Conservation (phyloP, 306 rosid species). For the Potentilla sterilis region DNA sequence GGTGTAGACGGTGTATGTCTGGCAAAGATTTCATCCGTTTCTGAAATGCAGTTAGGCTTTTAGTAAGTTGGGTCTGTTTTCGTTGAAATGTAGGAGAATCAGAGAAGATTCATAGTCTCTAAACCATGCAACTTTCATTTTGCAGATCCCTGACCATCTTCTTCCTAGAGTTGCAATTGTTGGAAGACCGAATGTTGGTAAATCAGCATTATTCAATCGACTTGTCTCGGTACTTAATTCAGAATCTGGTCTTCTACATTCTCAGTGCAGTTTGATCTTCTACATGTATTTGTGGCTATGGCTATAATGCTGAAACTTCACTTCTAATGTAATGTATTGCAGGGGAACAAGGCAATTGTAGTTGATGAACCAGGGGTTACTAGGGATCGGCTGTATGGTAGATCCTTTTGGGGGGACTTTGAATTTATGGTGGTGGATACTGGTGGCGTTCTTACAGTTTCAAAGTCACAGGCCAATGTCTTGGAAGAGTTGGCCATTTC, state of each 20-base stretch:
- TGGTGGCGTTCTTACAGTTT: slow-evolving; percentile 84
- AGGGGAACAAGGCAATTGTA: slow-evolving; percentile 94
- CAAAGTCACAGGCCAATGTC: slow-evolving; percentile 73
- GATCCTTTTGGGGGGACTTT: slow-evolving; percentile 82
- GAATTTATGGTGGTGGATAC: slow-evolving; percentile 97
- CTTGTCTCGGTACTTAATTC: slow-evolving; percentile 75
- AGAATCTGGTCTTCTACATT: slow-evolving; percentile 24
- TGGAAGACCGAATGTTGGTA: slow-evolving; percentile 98
- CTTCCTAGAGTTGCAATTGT: slow-evolving; percentile 84
- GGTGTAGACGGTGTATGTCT: too few relatives aligned
- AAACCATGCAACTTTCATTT: slow-evolving; percentile 28
- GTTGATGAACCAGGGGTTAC: slow-evolving; percentile 99
- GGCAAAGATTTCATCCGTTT: too few relatives aligned
- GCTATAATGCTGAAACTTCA: slow-evolving; percentile 3
- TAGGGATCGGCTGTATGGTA: slow-evolving; percentile 92
- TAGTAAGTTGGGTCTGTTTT: neutral
- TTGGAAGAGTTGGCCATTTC: slow-evolving; percentile 82
- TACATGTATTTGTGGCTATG: neutral
- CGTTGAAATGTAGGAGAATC: slow-evolving; percentile 13
- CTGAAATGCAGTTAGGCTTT: too few relatives aligned
- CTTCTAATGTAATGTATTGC: slow-evolving; percentile 11
- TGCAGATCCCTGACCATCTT: slow-evolving; percentile 83
- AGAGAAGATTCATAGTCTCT: slow-evolving; percentile 20
- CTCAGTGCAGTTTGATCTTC: slow-evolving; percentile 15
- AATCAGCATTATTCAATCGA: slow-evolving; percentile 89